Conservation (phyloP, 768 basidiomycete species). For the Lentinula sp. region DNA sequence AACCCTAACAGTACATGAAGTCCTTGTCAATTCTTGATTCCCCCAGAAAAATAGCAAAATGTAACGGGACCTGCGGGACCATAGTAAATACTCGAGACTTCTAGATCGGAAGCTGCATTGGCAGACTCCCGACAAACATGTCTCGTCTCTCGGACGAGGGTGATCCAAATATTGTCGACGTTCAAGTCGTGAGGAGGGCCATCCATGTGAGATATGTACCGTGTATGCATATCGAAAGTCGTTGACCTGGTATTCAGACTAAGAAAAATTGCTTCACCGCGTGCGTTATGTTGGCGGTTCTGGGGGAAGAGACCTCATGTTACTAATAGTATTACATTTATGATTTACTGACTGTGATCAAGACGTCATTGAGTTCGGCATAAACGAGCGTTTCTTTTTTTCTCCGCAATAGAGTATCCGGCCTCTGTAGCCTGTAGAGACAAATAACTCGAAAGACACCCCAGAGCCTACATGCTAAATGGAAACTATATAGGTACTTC, state of each 20-base stretch:
- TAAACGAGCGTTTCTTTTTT: neutral
- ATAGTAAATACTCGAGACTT: neutral
- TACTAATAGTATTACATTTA: too few relatives aligned
- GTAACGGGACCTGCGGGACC: constrained; percentile 1
- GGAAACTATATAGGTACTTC: too few relatives aligned
- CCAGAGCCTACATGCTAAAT: too few relatives aligned
- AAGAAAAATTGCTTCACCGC: neutral
- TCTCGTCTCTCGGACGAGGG: constrained; percentile 1
- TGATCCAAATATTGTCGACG: constrained; percentile 3
- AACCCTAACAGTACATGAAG: neutral
- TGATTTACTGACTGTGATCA: neutral
- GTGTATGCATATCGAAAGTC: neutral
- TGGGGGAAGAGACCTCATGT: constrained; percentile 1
- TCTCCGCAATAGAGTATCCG: neutral
- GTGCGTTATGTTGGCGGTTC: neutral
- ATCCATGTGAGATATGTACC: constrained; percentile 1
- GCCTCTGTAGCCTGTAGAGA: neutral
- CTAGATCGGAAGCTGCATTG: neutral
- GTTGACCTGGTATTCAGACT: neutral
- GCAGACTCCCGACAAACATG: neutral
- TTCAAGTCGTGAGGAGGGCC: neutral
- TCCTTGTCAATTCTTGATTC: neutral
- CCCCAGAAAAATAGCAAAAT: neutral
- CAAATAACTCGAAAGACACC: neutral
- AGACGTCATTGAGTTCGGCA: neutral